phyloP scores from a whole-genome alignment of 257 asterid genomes.

The Solanum sitiens region DNA sequence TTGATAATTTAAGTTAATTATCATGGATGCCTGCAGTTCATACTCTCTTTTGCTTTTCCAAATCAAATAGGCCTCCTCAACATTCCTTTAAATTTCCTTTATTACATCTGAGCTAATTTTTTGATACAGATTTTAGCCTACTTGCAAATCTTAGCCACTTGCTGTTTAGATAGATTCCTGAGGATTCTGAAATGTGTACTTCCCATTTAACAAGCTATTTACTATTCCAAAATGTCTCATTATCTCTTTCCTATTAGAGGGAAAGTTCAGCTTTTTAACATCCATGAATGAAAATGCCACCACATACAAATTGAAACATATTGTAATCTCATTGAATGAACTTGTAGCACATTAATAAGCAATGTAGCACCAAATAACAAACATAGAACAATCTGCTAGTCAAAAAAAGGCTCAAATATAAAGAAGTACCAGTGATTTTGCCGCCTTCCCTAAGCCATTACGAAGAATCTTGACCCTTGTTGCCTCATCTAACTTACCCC shows the following conservation, averaged over 20 bases:
- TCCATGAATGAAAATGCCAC: not conserved
- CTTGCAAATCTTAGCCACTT: not conserved
- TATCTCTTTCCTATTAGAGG: not conserved
- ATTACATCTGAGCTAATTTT: not conserved
- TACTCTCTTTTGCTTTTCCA: not conserved
- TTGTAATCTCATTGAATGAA: not conserved
- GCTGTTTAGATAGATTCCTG: not conserved
- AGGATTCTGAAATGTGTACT: not conserved
- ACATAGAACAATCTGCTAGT: not conserved
- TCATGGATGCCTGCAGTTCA: not conserved
- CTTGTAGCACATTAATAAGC: not conserved
- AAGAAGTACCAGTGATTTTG: constrained; percentile 59
- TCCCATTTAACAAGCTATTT: not conserved
- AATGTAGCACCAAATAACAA: not conserved
- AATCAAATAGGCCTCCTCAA: not conserved
- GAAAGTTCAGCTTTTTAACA: not conserved
- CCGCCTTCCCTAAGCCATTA: constrained; percentile 60
- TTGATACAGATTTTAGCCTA: not conserved
- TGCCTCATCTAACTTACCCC: constrained; percentile 74
- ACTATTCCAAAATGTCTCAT: not conserved
- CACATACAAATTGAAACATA: not conserved
- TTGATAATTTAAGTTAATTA: not conserved
- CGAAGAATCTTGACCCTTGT: constrained; percentile 44
- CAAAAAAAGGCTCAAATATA: not conserved
- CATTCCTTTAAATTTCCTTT: not conserved